Evolutionary conservation across 192 early-diverging fungal species (phyloP), one percentile per base, ranked within the genome.

Genomic region (Linnemannia exigua): DNA sequence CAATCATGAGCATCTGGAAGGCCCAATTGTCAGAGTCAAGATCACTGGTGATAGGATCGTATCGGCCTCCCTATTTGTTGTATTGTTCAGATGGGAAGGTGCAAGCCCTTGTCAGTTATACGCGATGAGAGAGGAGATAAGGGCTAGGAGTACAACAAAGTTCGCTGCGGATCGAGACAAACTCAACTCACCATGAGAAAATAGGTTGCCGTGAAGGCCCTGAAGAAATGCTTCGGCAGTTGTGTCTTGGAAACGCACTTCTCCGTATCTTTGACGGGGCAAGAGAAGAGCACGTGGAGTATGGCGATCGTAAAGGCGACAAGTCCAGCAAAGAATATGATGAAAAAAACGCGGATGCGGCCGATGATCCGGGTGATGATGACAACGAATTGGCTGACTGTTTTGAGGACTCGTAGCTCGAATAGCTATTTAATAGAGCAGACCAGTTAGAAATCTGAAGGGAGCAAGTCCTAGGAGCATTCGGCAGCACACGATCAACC

Each of bases 331-430:
- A 41, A 19, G 33, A 75, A 74, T 0, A 81, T 50, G 5, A 81
- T 47, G 46, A 81, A 81, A 47, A 81, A 81, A 28, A 81, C 79
- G 11, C 73, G 79, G 37, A 81, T 81, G 36, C 31, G 16, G 25
- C 68, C 25, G 17, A 75, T 69, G 31, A 70, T 70, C 7, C 50
- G 48, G 16, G 44, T 54, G 22, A 81, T 75, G 46, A 81, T 75
- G 1, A 51, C 47, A 7, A 81, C 74, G 47, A 70, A 81, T 15
- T 75, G 46, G 52, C 79, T 58, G 16, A 81, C 79, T 3, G n/a
- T 63, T 35, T 61, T 70, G 79, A 11, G 48, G 67, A 81, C 51
- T 25, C 79, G 66, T 4, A 81, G 67, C 28, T 81, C 79, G 28
- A 75, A 74, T 25, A 81, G 48, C 79, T 81, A 81, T 66, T 58